Evolutionary conservation across 805 yeast species (phyloP), one percentile per base, ranked within the genome.

Genomic region (Hyphopichia homilentoma): DNA sequence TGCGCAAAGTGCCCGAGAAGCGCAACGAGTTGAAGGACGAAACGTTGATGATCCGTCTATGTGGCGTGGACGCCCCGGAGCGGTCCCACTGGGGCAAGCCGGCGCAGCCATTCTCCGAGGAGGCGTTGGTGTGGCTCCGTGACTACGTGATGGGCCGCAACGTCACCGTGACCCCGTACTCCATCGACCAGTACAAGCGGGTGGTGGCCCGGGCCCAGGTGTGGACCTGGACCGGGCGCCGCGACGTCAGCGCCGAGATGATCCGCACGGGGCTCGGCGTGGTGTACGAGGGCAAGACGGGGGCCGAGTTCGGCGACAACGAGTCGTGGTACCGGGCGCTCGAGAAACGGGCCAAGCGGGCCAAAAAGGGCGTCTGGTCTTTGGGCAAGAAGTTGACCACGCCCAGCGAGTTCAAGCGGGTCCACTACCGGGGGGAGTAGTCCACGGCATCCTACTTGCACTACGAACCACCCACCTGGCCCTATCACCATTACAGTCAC

Each of bases 61-160:
- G 93, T 57, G 98, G 97, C 0, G 81, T 90, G 11, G 98, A 93
- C 68, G 98, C 98, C 0, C 98, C 98, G 1, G 98, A 93, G 52
- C 66, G 94, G 26, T 75, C 95, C 1, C 97, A 93, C 63, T 93
- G 86, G 57, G 98, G 98, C 1, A 83, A 84, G 39, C 88, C 94
- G 0, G 83, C 95, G 0, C 98, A 93, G 53, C 90, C 93, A 0
- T 84, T 59, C 51, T 77, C 93, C 21, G 85, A 79, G 25, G 97
- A 93, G 44, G 93, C 97, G 0, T 57, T 89, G 35, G 50, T 48
- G 4, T 93, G 96, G 96, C 63, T 93, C 21, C 65, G 81, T 22
- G 44, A 59, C 9, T 83, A 75, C 48, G 50, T 90, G 2, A 48
- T 82, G 33, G 90, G 94, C 1, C 70, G 76, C 29, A 65, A 68